phyloP scores from a whole-genome alignment of 2,329 filamentous ascomycete species.

The Orbilia oligospora region DNA sequence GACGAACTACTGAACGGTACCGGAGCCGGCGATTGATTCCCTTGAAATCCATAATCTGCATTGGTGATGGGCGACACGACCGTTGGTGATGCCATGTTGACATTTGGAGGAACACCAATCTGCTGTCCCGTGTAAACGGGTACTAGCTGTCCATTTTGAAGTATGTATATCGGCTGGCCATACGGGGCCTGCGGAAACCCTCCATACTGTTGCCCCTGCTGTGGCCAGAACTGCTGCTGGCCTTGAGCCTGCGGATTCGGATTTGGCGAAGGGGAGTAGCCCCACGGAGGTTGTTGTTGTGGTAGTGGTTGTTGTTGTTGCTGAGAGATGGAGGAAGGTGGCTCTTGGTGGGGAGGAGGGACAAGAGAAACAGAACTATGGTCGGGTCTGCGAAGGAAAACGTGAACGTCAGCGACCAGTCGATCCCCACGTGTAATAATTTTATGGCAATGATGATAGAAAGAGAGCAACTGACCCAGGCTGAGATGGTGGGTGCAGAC shows the following conservation, averaged over 20 bases:
- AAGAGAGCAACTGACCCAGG: not conserved
- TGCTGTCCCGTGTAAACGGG: constrained; percentile 50
- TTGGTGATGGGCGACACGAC: constrained; percentile 30
- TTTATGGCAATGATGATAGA: not conserved
- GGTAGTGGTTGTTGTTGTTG: constrained; percentile 11
- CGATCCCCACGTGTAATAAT: not conserved
- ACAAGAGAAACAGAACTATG: constrained; percentile 42
- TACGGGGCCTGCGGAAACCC: constrained; percentile 47
- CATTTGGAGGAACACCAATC: constrained; percentile 25
- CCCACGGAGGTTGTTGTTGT: constrained; percentile 46
- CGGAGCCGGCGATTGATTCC: constrained; percentile 34
- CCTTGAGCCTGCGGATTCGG: constrained; percentile 25
- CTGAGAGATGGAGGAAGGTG: not conserved
- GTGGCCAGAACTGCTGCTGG: constrained; percentile 48
- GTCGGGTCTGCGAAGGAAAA: not conserved
- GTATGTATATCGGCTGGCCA: constrained; percentile 46
- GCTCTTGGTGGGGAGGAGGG: constrained; percentile 30
- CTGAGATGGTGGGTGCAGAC: constrained; percentile 25
- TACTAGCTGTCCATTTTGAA: constrained; percentile 55
- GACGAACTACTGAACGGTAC: constrained; percentile 35
- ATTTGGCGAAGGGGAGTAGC: constrained; percentile 42
- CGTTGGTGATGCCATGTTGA: constrained; percentile 7
- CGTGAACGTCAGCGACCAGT: not conserved
- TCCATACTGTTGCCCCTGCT: constrained; percentile 44
- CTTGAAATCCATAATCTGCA: constrained; percentile 5